A percentile compares a stretch with the other conserved stretches of the same genome.
These are phyloP conservation scores for Kwoniella heveanensis DNA, from an alignment of 768 basidiomycete species.

Conservation along the genomic window DNA sequence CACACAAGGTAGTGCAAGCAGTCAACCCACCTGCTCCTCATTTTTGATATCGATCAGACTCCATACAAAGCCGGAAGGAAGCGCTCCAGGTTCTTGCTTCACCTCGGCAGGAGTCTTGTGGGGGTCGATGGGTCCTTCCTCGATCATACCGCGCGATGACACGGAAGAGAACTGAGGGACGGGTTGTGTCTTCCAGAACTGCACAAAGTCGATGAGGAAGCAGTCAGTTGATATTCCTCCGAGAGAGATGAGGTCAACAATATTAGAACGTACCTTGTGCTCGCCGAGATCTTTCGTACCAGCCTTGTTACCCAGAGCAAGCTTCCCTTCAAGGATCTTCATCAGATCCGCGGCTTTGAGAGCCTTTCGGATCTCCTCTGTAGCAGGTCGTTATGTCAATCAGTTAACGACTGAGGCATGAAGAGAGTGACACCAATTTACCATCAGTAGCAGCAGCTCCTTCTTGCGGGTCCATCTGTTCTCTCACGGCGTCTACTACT, in stretches of 20 bases:
- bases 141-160: conserved; percentile 58
- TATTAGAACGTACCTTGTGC: conserved; percentile 71
- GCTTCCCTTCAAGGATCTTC: conserved; percentile 81
- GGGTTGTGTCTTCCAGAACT: conserved; percentile 97
- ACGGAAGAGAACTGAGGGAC: conserved; percentile 65
- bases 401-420: neutral
- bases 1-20: neutral
- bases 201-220: neutral
- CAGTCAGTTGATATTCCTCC: conserved; percentile 10
- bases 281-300: conserved; percentile 80
- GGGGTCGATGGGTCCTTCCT: conserved; percentile 86
- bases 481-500: conserved; percentile 68
- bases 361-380: conserved; percentile 67
- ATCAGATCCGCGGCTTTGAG: conserved; percentile 78
- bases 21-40: conserved; percentile 65
- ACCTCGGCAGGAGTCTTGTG: conserved; percentile 75
- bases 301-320: conserved; percentile 68
- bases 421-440: conserved; percentile 9
- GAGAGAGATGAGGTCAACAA: neutral
- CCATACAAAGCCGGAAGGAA: conserved; percentile 95
- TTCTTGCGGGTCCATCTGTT: conserved; percentile 66
- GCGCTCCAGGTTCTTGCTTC: conserved; percentile 79
- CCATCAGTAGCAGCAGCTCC: conserved; percentile 61
- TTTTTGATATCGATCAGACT: conserved; percentile 75
- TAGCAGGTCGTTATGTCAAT: conserved; percentile 1